A percentile compares a stretch with the other conserved stretches of the same genome.
phyloP scores from a whole-genome alignment of 345 rosid genomes.

The Populus nigra region DNA sequence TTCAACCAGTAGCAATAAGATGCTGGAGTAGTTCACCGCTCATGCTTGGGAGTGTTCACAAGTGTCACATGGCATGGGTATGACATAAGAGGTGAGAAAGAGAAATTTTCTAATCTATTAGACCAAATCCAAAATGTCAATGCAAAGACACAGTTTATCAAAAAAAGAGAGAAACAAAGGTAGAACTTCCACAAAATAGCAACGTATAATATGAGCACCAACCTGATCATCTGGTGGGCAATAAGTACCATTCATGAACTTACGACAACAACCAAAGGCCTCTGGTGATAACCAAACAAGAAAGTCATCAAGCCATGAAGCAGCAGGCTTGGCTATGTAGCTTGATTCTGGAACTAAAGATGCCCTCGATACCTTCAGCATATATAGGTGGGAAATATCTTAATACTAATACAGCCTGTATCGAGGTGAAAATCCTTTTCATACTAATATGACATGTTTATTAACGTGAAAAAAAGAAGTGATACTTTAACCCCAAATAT shows the following conservation, averaged over 20 bases:
- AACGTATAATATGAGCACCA: constrained; percentile 15
- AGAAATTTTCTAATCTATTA: neutral
- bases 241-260: constrained; percentile 80
- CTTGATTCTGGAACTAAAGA: constrained; percentile 78
- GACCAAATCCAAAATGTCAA: neutral
- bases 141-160: neutral
- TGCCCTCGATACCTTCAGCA: constrained; percentile 66
- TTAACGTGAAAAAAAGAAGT: neutral
- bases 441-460: neutral
- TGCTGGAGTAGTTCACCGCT: neutral
- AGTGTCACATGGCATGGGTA: neutral
- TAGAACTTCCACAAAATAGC: neutral
- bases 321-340: constrained; percentile 97
- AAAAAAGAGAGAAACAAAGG: neutral
- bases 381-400: neutral
- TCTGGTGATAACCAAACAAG: constrained; percentile 97
- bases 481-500: neutral
- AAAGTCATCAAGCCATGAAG: constrained; percentile 98
- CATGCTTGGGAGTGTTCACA: neutral
- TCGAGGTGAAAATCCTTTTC: too few relatives aligned
- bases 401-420: too few relatives aligned
- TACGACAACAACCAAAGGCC: constrained; percentile 97
- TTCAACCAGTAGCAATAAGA: neutral
- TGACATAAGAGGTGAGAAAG: neutral
- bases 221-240: constrained; percentile 99